Evolutionary conservation across 257 asterid species (phyloP).

Genomic region (Avicennia marina): DNA sequence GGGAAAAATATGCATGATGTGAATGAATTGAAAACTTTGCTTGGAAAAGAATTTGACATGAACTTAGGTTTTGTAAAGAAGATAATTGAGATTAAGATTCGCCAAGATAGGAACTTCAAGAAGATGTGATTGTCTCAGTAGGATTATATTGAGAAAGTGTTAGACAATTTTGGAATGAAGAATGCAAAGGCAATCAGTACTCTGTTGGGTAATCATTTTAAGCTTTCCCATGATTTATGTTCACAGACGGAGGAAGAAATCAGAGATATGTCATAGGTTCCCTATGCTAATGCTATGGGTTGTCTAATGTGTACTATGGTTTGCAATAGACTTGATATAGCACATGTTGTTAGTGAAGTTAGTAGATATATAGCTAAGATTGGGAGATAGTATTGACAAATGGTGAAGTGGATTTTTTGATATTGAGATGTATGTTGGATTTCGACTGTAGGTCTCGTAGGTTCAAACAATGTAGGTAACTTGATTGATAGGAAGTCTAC

Average conservation of each 20-base stretch:
- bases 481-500: too few species aligned
- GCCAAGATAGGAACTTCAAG: not conserved
- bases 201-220: not conserved
- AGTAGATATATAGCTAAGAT: too few species aligned
- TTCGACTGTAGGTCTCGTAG: too few species aligned
- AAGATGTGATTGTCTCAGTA: not conserved
- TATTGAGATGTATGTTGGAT: too few species aligned
- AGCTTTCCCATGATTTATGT: not conserved
- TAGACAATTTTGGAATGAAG: not conserved
- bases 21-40: not conserved
- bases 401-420: too few species aligned
- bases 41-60: slow-evolving; percentile 6
- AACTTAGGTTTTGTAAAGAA: not conserved
- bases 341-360: not conserved
- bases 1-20: not conserved
- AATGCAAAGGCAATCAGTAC: not conserved
- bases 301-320: not conserved
- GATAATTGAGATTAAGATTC: not conserved
- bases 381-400: too few species aligned
- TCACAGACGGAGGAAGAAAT: not conserved
- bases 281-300: not conserved
- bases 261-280: not conserved
- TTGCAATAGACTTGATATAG: not conserved
- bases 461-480: too few species aligned
- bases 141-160: not conserved